A percentile compares a stretch with the other conserved stretches of the same genome.
phyloP scores from a whole-genome alignment of 768 basidiomycete genomes.

The Phylloporus rhodoxanthus region DNA sequence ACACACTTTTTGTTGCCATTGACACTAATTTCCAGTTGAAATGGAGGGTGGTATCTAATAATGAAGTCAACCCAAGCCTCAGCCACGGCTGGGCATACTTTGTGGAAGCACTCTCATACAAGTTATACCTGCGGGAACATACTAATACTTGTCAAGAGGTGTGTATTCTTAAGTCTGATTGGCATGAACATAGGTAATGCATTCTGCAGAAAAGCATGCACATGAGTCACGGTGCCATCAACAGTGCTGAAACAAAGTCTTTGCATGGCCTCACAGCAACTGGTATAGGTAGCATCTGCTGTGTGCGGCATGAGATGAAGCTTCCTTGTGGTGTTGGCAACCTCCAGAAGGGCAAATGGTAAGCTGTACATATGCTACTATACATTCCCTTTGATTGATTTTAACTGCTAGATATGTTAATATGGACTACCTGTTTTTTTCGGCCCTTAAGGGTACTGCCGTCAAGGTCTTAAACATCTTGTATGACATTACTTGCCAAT shows the following conservation, averaged over 20 bases:
- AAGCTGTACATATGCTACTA: not conserved
- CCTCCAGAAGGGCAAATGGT: not conserved
- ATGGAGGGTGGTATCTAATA: too few relatives aligned
- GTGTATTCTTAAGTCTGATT: too few relatives aligned
- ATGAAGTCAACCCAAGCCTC: too few relatives aligned
- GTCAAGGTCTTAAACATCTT: not conserved
- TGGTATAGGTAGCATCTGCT: not conserved
- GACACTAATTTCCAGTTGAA: too few relatives aligned
- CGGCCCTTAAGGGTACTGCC: not conserved
- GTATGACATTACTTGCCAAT: not conserved
- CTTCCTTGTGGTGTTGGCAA: not conserved
- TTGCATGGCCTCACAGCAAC: not conserved
- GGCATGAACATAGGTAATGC: too few relatives aligned
- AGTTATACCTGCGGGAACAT: too few relatives aligned
- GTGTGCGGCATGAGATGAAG: not conserved
- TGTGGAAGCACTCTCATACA: too few relatives aligned
- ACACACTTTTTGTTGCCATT: too few relatives aligned
- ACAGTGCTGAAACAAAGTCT: not conserved
- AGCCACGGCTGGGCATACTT: too few relatives aligned
- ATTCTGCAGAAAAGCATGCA: not conserved
- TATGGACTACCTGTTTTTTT: conserved; percentile 1
- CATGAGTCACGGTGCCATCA: not conserved
- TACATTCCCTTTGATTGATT: too few relatives aligned
- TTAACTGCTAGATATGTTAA: not conserved
- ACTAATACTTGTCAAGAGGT: too few relatives aligned